Percentiles rank a stretch among this genome's conserved stretches.
Conservation (phyloP, 345 rosid species). For the Brassica nigra region DNA sequence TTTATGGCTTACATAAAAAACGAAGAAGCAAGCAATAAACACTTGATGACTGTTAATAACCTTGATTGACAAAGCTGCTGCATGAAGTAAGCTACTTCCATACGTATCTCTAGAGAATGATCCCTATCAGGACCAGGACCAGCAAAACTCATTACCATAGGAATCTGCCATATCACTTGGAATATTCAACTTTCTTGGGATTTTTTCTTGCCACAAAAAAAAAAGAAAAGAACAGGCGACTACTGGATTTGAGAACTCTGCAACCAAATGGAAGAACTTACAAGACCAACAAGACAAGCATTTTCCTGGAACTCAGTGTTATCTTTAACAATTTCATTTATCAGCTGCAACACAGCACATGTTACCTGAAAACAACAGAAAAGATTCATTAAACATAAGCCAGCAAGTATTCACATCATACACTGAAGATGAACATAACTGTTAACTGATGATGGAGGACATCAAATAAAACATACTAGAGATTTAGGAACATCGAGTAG, state of each 20-base stretch:
- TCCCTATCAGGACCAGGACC: constrained; percentile 70
- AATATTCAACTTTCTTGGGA: not conserved
- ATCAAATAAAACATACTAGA: constrained; percentile 58
- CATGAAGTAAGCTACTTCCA: constrained; percentile 92
- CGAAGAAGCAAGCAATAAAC: not conserved
- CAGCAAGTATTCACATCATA: not conserved
- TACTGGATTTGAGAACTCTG: not conserved
- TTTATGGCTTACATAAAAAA: constrained; percentile 22
- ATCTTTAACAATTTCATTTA: constrained; percentile 81
- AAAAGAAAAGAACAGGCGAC: no score
- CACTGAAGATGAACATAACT: not conserved
- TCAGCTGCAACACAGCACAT: constrained; percentile 85
- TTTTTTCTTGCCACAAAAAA: no score
- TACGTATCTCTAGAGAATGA: constrained; percentile 82
- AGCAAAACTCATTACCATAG: constrained; percentile 77
- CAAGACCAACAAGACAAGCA: constrained; percentile 97
- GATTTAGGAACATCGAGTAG: constrained; percentile 82
- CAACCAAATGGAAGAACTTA: constrained; percentile 45
- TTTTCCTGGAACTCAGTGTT: constrained; percentile 89
- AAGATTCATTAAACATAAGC: constrained; percentile 26
- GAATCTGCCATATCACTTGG: constrained; percentile 60
- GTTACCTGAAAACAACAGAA: constrained; percentile 62
- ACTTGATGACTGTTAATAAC: constrained; percentile 43
- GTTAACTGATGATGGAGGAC: not conserved
- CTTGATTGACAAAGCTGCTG: constrained; percentile 98